phyloP scores from a whole-genome alignment of 306 rosid species.

The Inga oerstediana region DNA sequence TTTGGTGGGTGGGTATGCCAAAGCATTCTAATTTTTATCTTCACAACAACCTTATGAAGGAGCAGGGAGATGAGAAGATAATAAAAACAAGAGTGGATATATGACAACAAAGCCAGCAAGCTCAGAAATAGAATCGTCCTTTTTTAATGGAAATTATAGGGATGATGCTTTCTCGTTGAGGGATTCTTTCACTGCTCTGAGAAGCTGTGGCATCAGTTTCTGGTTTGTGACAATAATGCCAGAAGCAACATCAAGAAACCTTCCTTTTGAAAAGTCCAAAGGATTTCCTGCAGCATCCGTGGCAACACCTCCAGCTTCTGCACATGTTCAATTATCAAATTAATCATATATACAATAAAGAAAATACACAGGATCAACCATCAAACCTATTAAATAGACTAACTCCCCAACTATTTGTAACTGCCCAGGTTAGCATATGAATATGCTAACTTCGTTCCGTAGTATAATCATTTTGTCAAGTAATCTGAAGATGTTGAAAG shows the following conservation, averaged over 20 bases:
- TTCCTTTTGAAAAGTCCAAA: conserved; percentile 87
- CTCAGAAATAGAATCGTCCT: conserved; percentile 8
- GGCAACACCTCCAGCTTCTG: conserved; percentile 92
- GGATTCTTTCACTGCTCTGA: conserved; percentile 79
- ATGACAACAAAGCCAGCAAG: conserved; percentile 8
- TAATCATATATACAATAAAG: background rate
- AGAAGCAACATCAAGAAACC: conserved; percentile 69
- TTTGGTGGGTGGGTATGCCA: background rate
- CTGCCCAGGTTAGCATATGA: background rate
- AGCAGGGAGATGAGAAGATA: background rate
- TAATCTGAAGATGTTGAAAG: background rate
- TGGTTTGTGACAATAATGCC: conserved; percentile 89
- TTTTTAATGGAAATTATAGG: conserved; percentile 44
- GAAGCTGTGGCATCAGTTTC: conserved; percentile 83
- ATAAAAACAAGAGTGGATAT: background rate
- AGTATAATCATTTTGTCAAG: background rate
- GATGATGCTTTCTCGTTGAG: conserved; percentile 67
- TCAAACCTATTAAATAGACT: background rate
- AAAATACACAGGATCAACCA: conserved; percentile 1
- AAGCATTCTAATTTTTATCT: background rate
- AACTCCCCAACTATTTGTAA: background rate
- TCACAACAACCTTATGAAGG: background rate
- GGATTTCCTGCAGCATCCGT: conserved; percentile 88
- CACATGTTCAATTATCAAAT: conserved; percentile 34
- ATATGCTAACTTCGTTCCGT: background rate